Percentiles rank a stretch among this genome's conserved stretches.
phyloP scores from a whole-genome alignment of 164 flowering plant species.

The Malania oleifera region DNA sequence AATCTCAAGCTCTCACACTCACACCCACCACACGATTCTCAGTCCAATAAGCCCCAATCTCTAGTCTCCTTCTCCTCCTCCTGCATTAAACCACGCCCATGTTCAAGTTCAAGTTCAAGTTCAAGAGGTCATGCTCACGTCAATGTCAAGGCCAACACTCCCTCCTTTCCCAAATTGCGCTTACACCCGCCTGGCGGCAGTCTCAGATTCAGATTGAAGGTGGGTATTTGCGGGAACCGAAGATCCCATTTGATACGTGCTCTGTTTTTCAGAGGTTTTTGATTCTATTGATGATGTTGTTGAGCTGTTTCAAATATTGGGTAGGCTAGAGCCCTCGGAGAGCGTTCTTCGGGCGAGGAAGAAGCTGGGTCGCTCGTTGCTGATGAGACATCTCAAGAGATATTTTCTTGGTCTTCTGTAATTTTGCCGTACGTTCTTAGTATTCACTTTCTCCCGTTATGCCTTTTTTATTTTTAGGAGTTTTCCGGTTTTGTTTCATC shows the following conservation, averaged over 20 bases:
- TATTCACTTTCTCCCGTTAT: background rate
- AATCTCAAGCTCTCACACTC: slow-evolving; percentile 10
- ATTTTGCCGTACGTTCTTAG: slow-evolving; percentile 55
- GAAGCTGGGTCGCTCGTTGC: slow-evolving; percentile 30
- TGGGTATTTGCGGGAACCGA: background rate
- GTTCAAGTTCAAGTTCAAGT: background rate
- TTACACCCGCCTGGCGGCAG: background rate
- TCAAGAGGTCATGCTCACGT: background rate
- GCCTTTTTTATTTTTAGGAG: background rate
- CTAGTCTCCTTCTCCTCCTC: slow-evolving; percentile 7
- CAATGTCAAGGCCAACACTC: background rate
- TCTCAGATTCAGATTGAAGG: slow-evolving; percentile 13
- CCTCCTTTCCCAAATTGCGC: background rate
- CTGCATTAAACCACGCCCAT: background rate
- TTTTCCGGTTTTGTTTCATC: background rate
- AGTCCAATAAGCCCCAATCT: slow-evolving; percentile 10
- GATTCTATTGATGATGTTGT: background rate
- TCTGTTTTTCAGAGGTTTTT: background rate
- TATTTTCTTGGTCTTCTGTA: slow-evolving; percentile 69
- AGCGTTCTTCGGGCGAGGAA: slow-evolving; percentile 33
- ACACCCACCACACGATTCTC: slow-evolving; percentile 4
- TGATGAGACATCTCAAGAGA: slow-evolving; percentile 38
- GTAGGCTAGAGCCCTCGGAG: slow-evolving; percentile 30
- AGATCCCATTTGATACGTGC: background rate
- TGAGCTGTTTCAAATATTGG: background rate